Evolutionary conservation across 495 filamentous ascomycete species (phyloP).

Genomic region (Xylaria venustula): DNA sequence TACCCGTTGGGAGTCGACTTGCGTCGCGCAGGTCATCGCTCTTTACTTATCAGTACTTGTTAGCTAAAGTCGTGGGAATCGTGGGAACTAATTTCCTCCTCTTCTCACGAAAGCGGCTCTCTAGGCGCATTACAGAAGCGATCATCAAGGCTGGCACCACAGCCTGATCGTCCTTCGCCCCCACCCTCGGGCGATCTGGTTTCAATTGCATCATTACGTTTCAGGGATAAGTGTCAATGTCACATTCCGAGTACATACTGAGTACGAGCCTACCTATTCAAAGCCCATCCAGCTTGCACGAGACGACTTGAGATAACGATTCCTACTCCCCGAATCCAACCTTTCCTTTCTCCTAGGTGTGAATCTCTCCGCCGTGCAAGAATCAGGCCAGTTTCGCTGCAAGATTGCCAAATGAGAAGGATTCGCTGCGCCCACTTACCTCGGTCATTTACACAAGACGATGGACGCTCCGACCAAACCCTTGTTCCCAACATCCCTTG

Average conservation of each 20-base stretch:
- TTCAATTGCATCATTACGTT: slow-evolving; percentile 9
- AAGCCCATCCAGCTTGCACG: too few species aligned
- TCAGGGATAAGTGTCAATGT: background rate
- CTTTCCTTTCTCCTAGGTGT: too few species aligned
- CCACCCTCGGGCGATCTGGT: slow-evolving; percentile 1
- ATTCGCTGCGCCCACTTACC: background rate
- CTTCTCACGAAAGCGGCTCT: background rate
- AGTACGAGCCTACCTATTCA: background rate
- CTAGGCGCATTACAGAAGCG: background rate
- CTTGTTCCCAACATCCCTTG: slow-evolving; percentile 41
- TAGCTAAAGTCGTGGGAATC: too few species aligned
- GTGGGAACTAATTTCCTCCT: too few species aligned
- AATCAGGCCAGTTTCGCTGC: too few species aligned
- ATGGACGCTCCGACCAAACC: slow-evolving; percentile 13
- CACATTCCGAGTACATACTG: background rate
- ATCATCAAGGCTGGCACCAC: slow-evolving; percentile 3
- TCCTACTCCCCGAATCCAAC: too few species aligned
- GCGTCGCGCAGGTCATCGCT: too few species aligned
- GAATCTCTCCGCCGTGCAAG: too few species aligned
- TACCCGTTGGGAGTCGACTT: too few species aligned
- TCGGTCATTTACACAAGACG: background rate
- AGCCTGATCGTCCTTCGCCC: slow-evolving; percentile 5
- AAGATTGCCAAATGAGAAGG: background rate
- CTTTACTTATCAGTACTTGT: too few species aligned
- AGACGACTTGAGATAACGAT: too few species aligned